Evolutionary conservation across 2,329 filamentous ascomycete genomes (phyloP).

Genomic region (Phyllosticta citribraziliensis): DNA sequence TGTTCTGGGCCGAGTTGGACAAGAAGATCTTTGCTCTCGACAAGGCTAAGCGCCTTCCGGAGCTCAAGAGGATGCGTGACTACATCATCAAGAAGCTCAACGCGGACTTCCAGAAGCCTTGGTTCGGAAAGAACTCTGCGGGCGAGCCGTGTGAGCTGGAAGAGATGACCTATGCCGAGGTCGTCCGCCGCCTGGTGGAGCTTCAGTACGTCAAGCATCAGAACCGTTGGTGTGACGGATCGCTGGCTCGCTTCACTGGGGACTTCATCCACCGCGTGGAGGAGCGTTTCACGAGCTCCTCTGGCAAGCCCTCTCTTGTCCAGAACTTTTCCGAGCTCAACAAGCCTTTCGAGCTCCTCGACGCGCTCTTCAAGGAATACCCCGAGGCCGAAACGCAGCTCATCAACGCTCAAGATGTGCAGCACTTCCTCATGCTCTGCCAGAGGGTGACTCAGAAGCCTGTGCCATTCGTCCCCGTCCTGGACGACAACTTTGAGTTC

Average conservation of each 20-base stretch:
- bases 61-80: conserved; percentile 34
- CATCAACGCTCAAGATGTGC: conserved; percentile 96
- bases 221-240: conserved; percentile 44
- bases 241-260: conserved; percentile 71
- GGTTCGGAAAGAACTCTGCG: conserved; percentile 36
- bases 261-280: conserved; percentile 97
- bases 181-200: conserved; percentile 36
- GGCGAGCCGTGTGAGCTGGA: conserved; percentile 36
- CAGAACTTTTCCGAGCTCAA: conserved; percentile 86
- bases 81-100: conserved; percentile 39
- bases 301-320: conserved; percentile 68
- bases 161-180: conserved; percentile 40
- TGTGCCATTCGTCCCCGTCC: conserved; percentile 86
- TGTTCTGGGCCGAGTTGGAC: conserved; percentile 98
- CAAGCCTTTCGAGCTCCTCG: conserved; percentile 66
- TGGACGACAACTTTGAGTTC: conserved; percentile 96
- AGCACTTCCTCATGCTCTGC: conserved; percentile 91
- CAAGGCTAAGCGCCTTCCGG: conserved; percentile 53
- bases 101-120: conserved; percentile 40
- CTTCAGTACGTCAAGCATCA: conserved; percentile 39
- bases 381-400: conserved; percentile 82
- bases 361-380: conserved; percentile 71
- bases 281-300: conserved; percentile 75
- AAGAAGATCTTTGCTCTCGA: conserved; percentile 94
- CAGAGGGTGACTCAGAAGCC: conserved; percentile 90